Base-by-base conservation (phyloP, 2,329 filamentous ascomycete genomes). In the Fusarium gaditjirri region DNA sequence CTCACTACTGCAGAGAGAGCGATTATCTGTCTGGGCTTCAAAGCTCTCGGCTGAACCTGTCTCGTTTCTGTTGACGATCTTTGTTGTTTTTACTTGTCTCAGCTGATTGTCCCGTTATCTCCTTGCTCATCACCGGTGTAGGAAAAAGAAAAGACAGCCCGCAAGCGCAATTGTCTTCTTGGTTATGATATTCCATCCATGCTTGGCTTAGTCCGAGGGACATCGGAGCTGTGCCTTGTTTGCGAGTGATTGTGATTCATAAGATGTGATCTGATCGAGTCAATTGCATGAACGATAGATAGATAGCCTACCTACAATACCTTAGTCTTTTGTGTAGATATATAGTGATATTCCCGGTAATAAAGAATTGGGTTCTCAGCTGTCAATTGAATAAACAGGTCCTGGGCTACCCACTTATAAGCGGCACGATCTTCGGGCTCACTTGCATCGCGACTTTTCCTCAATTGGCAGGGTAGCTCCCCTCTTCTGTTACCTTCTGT, bases 401-500 rank as follows among this genome's bases (percentile, higher is more conserved):
- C 8, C 31, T 25, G 52, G 29, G 46, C 55, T 71, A 68, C 69
- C 71, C 71, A 73, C 71, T 73, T 73, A 71, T 71, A 73, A 73
- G 70, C 70, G 65, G 52, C 58, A 65, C 70, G 54, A 72, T 71
- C 67, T 52, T 67, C 42, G 65, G 67, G 57, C 67, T 70, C 67
- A 71, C 71, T 73, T 73, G 71, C 70, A 73, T 73, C 62, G 62
- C 63, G 58, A 71, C 71, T 67, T 73, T 71, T 71, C 71, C 71
- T 50, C 36, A 73, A 68, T 66, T 65, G 71, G 71, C 58, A 72
- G 60, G 46, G 38, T 57, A 73, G 71, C 71, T 73, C 61, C 71
- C 70, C 62, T 73, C 71, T 73, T 73, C 71, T 73, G 66, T 73
- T 56, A 25, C 71, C 71, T 73, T 73, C 71, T 71, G 66, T 73